These are phyloP conservation scores for Cladorrhinum samala DNA, from an alignment of 495 filamentous ascomycete species.

Conservation along the genomic window DNA sequence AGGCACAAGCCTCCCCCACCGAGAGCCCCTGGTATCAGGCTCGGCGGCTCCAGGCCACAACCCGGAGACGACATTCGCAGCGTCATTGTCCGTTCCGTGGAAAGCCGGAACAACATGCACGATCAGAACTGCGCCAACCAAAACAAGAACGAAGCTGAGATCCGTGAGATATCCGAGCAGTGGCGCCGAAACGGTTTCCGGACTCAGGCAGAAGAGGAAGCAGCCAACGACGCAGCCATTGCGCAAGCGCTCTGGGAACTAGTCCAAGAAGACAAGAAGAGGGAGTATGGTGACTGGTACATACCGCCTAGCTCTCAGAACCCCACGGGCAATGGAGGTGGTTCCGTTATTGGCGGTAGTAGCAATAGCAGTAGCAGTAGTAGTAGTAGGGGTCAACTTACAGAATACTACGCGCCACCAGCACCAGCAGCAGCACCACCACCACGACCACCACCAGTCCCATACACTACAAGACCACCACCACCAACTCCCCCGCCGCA, in stretches of 20 bases:
- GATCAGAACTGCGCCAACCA: slow-evolving; percentile 69
- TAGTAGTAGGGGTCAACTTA: not conserved
- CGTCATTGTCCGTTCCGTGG: slow-evolving; percentile 67
- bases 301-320: slow-evolving; percentile 57
- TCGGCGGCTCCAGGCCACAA: slow-evolving; percentile 59
- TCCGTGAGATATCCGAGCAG: slow-evolving; percentile 55
- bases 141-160: slow-evolving; percentile 52
- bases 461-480: slow-evolving; percentile 13
- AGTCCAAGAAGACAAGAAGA: slow-evolving; percentile 70
- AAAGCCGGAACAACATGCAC: slow-evolving; percentile 54
- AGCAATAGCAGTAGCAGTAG: not conserved
- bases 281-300: slow-evolving; percentile 58
- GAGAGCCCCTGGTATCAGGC: slow-evolving; percentile 62
- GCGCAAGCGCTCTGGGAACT: slow-evolving; percentile 81
- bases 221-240: slow-evolving; percentile 87
- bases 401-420: not conserved
- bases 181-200: slow-evolving; percentile 68
- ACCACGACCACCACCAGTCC: slow-evolving; percentile 13
- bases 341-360: slow-evolving; percentile 5
- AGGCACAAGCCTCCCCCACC: slow-evolving; percentile 49
- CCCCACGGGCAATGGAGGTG: slow-evolving; percentile 48
- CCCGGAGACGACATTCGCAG: slow-evolving; percentile 67
- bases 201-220: slow-evolving; percentile 82
- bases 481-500: slow-evolving; percentile 7
- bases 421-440: slow-evolving; percentile 14